phyloP scores from a whole-genome alignment of 2,329 filamentous ascomycete species.

The Paraconiothyrium brasiliense region DNA sequence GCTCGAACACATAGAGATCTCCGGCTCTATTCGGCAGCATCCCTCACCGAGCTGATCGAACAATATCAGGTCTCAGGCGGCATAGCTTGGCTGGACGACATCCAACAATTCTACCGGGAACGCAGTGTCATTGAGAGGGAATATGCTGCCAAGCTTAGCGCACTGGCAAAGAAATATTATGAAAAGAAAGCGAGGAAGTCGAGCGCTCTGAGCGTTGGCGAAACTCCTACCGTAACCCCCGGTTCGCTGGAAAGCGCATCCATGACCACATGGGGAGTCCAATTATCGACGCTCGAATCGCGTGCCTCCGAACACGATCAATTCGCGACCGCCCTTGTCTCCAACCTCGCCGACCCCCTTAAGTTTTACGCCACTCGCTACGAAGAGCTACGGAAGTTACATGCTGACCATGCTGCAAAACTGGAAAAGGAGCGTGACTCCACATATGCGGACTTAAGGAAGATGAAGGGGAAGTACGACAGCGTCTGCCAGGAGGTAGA shows the following conservation, averaged over 20 bases:
- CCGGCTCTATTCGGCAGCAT: conserved; percentile 16
- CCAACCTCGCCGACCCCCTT: conserved; percentile 85
- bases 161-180: conserved; percentile 93
- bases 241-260: conserved; percentile 96
- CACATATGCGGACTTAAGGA: conserved; percentile 85
- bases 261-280: conserved; percentile 95
- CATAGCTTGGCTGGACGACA: conserved; percentile 94
- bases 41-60: conserved; percentile 34
- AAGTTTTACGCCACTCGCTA: conserved; percentile 78
- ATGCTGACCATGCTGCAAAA: conserved; percentile 87
- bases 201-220: conserved; percentile 87
- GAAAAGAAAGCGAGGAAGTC: conserved; percentile 96
- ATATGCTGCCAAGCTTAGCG: conserved; percentile 87
- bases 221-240: conserved; percentile 90
- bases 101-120: conserved; percentile 97
- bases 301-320: conserved; percentile 89
- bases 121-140: conserved; percentile 95
- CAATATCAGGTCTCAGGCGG: conserved; percentile 73
- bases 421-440: conserved; percentile 88
- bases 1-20: conserved; percentile 14
- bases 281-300: conserved; percentile 87
- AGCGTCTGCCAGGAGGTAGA: conserved; percentile 93
- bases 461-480: conserved; percentile 94
- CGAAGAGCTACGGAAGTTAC: conserved; percentile 91
- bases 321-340: conserved; percentile 79